phyloP scores from a whole-genome alignment of 2,329 filamentous ascomycete species.

The Dactylonectria estremocensis region DNA sequence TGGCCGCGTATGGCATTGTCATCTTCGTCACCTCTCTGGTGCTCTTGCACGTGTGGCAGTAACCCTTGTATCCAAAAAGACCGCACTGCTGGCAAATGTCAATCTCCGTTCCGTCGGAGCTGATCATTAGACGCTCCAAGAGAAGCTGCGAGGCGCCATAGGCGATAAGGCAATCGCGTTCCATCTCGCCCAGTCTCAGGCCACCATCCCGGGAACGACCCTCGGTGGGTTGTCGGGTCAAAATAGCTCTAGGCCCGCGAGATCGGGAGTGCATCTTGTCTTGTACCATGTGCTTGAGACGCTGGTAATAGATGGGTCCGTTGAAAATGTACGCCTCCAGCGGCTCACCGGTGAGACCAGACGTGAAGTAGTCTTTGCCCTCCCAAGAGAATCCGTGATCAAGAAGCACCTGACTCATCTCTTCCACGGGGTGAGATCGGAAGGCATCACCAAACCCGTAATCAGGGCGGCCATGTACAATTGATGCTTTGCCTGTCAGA shows the following conservation, averaged over 20 bases:
- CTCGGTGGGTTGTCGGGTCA: slow-evolving; percentile 96
- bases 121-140: slow-evolving; percentile 94
- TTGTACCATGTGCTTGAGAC: slow-evolving; percentile 99
- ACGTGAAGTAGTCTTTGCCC: slow-evolving; percentile 97
- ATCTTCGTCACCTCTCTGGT: slow-evolving; percentile 89
- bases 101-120: slow-evolving; percentile 89
- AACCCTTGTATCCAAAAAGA: slow-evolving; percentile 94
- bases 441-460: slow-evolving; percentile 88
- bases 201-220: slow-evolving; percentile 94
- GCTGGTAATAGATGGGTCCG: slow-evolving; percentile 99
- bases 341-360: slow-evolving; percentile 93
- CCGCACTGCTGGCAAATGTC: slow-evolving; percentile 96
- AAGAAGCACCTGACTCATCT: slow-evolving; percentile 89
- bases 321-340: slow-evolving; percentile 98
- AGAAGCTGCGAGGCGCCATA: slow-evolving; percentile 95
- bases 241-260: slow-evolving; percentile 88
- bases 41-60: slow-evolving; percentile 93
- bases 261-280: slow-evolving; percentile 99
- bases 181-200: slow-evolving; percentile 96
- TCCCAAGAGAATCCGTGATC: slow-evolving; percentile 95
- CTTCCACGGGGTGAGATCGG: slow-evolving; percentile 87
- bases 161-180: slow-evolving; percentile 96
- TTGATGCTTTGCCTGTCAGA: slow-evolving; percentile 92
- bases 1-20: slow-evolving; percentile 97
- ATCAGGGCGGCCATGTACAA: slow-evolving; percentile 86